A percentile compares a stretch with the other conserved stretches of the same genome.
phyloP scores from a whole-genome alignment of 1,284 basidiomycete species.

The Ceraceosorus guamensis region DNA sequence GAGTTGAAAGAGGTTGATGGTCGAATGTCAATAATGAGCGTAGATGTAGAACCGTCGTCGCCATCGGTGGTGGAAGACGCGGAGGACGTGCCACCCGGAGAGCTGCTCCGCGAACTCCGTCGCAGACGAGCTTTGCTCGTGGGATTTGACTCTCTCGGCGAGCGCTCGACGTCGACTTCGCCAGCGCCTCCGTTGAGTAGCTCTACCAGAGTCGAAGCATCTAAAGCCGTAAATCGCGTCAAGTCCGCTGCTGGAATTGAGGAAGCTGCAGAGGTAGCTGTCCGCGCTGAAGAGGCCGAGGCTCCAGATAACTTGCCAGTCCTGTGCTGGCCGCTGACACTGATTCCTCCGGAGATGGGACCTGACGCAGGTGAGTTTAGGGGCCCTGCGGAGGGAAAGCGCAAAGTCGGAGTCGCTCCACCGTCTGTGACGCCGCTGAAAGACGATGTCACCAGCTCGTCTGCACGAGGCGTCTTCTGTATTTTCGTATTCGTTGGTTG shows the following conservation, averaged over 20 bases:
- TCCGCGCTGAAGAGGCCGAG: neutral
- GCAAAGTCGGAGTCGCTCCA: neutral
- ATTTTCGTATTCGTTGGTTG: too few relatives aligned
- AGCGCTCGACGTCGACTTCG: too few relatives aligned
- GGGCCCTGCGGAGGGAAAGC: neutral
- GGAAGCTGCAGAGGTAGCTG: neutral
- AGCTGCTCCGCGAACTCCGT: neutral
- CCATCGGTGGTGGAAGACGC: neutral
- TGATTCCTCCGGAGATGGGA: neutral
- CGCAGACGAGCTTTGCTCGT: neutral
- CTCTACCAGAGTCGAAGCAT: too few relatives aligned
- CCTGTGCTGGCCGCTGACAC: neutral
- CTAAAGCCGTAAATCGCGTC: too few relatives aligned
- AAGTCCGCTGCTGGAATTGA: neutral
- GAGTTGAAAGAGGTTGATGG: constrained; percentile 55
- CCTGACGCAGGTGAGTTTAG: neutral
- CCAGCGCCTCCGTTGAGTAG: too few relatives aligned
- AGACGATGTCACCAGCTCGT: too few relatives aligned
- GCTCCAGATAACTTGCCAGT: neutral
- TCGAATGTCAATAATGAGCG: constrained; percentile 75
- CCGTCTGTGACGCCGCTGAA: neutral
- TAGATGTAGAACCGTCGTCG: constrained; percentile 4
- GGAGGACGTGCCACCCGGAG: neutral
- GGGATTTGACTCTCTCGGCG: too few relatives aligned
- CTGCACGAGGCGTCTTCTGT: too few relatives aligned